Percentiles rank a stretch among this genome's conserved stretches.
phyloP scores from a whole-genome alignment of 73 alveolate species.

The Stentor coeruleus region DNA sequence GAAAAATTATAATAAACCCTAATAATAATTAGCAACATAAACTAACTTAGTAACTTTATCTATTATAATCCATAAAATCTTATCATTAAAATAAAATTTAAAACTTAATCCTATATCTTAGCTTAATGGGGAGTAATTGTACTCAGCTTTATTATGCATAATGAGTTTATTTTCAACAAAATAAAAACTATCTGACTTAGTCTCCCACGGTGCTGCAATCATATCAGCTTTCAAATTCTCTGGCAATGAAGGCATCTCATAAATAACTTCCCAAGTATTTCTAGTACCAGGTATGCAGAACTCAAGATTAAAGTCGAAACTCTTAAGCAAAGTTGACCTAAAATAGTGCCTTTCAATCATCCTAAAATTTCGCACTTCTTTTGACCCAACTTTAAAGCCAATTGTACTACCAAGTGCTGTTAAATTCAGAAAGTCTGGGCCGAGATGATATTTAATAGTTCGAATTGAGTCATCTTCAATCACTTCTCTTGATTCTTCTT shows the following conservation, averaged over 20 bases:
- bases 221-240: slow-evolving; percentile 72
- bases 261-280: slow-evolving; percentile 95
- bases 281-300: slow-evolving; percentile 94
- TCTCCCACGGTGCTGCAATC: slow-evolving; percentile 88
- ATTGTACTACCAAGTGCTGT: slow-evolving; percentile 73
- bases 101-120: slow-evolving; percentile 8
- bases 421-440: slow-evolving; percentile 82
- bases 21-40: too few species aligned
- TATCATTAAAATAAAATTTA: neutral
- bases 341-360: slow-evolving; percentile 94
- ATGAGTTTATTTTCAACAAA: slow-evolving; percentile 91
- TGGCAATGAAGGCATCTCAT: slow-evolving; percentile 76
- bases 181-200: slow-evolving; percentile 93
- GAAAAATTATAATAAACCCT: too few species aligned
- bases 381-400: slow-evolving; percentile 65
- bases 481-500: neutral
- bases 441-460: slow-evolving; percentile 79
- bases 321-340: slow-evolving; percentile 63
- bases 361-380: slow-evolving; percentile 76
- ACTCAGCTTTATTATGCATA: slow-evolving; percentile 95
- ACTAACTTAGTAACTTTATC: too few species aligned
- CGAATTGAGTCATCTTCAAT: slow-evolving; percentile 74
- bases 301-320: slow-evolving; percentile 83
- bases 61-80: neutral
- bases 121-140: slow-evolving; percentile 67